Conservation (phyloP, 208 protist genomes). For the Leishmania aethiopica region DNA sequence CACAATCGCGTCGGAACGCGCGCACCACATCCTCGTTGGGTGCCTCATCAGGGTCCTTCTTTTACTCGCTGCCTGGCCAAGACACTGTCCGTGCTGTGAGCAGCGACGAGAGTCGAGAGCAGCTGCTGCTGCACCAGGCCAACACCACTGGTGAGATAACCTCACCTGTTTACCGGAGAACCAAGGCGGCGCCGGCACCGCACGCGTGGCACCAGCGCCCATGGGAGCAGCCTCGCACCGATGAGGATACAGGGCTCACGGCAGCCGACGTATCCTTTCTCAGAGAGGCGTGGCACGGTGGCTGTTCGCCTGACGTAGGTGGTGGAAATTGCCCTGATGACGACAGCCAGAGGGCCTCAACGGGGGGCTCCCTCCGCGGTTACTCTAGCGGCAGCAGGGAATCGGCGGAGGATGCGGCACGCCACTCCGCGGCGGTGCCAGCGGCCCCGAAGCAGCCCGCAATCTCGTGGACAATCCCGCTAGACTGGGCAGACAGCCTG, state of each 20-base stretch:
- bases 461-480: conserved; percentile 27
- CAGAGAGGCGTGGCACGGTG: conserved; percentile 1
- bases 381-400: background rate
- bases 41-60: conserved; percentile 11
- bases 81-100: background rate
- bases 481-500: background rate
- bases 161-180: background rate
- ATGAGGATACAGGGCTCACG: background rate
- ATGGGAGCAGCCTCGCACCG: background rate
- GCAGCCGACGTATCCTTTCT: background rate
- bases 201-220: conserved; percentile 6
- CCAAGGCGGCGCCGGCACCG: background rate
- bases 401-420: background rate
- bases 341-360: background rate
- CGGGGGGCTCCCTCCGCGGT: background rate
- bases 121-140: background rate
- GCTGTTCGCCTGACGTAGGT: background rate
- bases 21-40: background rate
- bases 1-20: background rate
- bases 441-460: conserved; percentile 1
- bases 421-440: background rate
- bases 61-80: conserved; percentile 20
- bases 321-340: background rate
- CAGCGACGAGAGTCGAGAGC: background rate
- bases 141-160: background rate